Evolutionary conservation across 2,329 filamentous ascomycete genomes (phyloP).

Genomic region (Torrubiella hemipterigena): DNA sequence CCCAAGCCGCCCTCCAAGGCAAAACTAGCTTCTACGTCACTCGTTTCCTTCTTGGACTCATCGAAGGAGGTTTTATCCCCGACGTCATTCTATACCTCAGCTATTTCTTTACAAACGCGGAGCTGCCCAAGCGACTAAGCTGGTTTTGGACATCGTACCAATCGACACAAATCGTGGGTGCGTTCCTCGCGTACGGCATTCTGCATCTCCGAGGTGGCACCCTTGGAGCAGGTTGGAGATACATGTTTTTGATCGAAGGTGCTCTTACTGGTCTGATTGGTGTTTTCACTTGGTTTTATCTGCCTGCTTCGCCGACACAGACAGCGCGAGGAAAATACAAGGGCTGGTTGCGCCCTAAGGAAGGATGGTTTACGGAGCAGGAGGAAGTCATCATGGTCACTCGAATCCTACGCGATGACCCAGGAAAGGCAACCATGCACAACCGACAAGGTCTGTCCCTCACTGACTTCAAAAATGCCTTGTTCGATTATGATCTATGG

Average conservation of each 20-base stretch:
- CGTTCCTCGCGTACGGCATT: slow-evolving; percentile 15
- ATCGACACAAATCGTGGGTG: slow-evolving; percentile 14
- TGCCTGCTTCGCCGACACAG: slow-evolving; percentile 18
- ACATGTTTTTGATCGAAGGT: slow-evolving; percentile 7
- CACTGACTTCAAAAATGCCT: slow-evolving; percentile 29
- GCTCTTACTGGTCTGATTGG: neutral
- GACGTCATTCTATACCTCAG: slow-evolving; percentile 19
- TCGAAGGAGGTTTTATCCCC: slow-evolving; percentile 50
- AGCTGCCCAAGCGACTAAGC: slow-evolving; percentile 15
- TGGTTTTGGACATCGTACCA: slow-evolving; percentile 18
- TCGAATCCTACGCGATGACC: slow-evolving; percentile 40
- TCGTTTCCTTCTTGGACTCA: slow-evolving; percentile 28
- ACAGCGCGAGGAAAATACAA: slow-evolving; percentile 17
- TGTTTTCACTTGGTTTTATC: neutral
- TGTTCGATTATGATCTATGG: slow-evolving; percentile 44
- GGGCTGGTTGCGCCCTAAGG: slow-evolving; percentile 31
- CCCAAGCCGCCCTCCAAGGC: slow-evolving; percentile 17
- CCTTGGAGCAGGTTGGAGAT: slow-evolving; percentile 8
- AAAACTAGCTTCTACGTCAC: slow-evolving; percentile 18
- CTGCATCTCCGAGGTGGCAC: slow-evolving; percentile 11
- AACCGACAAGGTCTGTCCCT: slow-evolving; percentile 39
- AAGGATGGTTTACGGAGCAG: slow-evolving; percentile 42
- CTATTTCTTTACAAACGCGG: slow-evolving; percentile 19
- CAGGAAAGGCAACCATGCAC: slow-evolving; percentile 41
- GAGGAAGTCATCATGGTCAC: slow-evolving; percentile 49